phyloP scores from a whole-genome alignment of 2,329 filamentous ascomycete genomes.

The Aureobasidium subglaciale region DNA sequence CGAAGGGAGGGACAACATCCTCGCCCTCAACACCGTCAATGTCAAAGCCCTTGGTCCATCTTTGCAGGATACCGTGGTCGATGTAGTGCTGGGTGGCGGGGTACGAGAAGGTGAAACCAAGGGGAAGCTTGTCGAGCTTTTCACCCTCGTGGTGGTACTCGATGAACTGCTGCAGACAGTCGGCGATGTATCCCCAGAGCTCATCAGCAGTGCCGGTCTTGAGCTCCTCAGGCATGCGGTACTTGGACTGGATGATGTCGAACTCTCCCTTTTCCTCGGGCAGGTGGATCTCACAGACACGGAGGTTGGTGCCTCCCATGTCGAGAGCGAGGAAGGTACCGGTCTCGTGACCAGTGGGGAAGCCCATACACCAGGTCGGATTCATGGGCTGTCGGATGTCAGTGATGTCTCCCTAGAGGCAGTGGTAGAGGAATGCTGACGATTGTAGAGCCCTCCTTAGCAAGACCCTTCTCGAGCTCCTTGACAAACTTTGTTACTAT shows the following conservation, averaged over 20 bases:
- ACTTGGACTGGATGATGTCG: slow-evolving; percentile 93
- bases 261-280: slow-evolving; percentile 84
- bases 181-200: slow-evolving; percentile 91
- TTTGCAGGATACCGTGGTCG: slow-evolving; percentile 83
- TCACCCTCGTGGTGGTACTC: slow-evolving; percentile 69
- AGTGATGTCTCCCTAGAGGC: not conserved
- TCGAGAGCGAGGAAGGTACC: slow-evolving; percentile 86
- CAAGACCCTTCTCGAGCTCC: slow-evolving; percentile 84
- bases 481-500: slow-evolving; percentile 84
- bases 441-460: slow-evolving; percentile 84
- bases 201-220: slow-evolving; percentile 79
- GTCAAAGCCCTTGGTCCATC: slow-evolving; percentile 97
- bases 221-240: slow-evolving; percentile 86
- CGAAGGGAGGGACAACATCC: slow-evolving; percentile 84
- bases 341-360: slow-evolving; percentile 78
- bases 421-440: slow-evolving; percentile 47
- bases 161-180: slow-evolving; percentile 85
- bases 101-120: slow-evolving; percentile 96
- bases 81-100: slow-evolving; percentile 90
- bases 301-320: slow-evolving; percentile 93
- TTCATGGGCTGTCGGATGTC: slow-evolving; percentile 71
- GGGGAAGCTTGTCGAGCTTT: slow-evolving; percentile 60
- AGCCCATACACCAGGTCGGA: slow-evolving; percentile 89
- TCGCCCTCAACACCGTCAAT: slow-evolving; percentile 85
- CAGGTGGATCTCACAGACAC: slow-evolving; percentile 87